Percentiles rank a stretch among this genome's conserved stretches.
Evolutionary conservation across 257 asterid species (phyloP).

Genomic region (Primulina eburnea): DNA sequence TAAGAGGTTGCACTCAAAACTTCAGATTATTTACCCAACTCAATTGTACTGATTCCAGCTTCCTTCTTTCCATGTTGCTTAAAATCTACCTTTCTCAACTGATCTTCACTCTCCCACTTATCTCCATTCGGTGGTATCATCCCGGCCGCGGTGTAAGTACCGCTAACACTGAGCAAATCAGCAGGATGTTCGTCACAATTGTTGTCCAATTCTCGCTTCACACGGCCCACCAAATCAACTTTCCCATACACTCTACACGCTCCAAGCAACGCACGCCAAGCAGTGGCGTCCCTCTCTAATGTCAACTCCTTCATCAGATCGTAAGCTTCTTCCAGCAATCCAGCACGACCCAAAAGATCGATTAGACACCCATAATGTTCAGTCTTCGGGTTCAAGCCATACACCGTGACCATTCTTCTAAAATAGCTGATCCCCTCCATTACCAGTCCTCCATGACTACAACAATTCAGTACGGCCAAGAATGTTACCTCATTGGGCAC

Average conservation of each 20-base stretch:
- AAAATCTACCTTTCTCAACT: slow-evolving; percentile 23
- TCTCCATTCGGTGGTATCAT: slow-evolving; percentile 27
- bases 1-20: neutral
- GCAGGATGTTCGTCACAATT: slow-evolving; percentile 46
- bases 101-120: slow-evolving; percentile 26
- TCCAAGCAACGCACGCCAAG: slow-evolving; percentile 64
- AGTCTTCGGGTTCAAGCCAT: slow-evolving; percentile 41
- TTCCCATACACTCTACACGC: slow-evolving; percentile 61
- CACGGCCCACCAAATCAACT: slow-evolving; percentile 44
- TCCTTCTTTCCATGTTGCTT: slow-evolving; percentile 35
- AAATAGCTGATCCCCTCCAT: slow-evolving; percentile 44
- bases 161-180: slow-evolving; percentile 34
- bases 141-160: slow-evolving; percentile 53
- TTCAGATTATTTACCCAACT: neutral
- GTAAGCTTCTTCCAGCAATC: slow-evolving; percentile 51
- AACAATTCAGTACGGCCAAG: slow-evolving; percentile 53
- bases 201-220: slow-evolving; percentile 39
- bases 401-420: slow-evolving; percentile 47
- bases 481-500: slow-evolving; percentile 65
- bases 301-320: slow-evolving; percentile 46
- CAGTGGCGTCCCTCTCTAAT: slow-evolving; percentile 48
- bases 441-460: slow-evolving; percentile 66
- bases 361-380: slow-evolving; percentile 82
- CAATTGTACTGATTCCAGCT: slow-evolving; percentile 49
- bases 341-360: slow-evolving; percentile 85